Base-by-base conservation (phyloP, 768 basidiomycete genomes). In the Hortiboletus flavorubellus region DNA sequence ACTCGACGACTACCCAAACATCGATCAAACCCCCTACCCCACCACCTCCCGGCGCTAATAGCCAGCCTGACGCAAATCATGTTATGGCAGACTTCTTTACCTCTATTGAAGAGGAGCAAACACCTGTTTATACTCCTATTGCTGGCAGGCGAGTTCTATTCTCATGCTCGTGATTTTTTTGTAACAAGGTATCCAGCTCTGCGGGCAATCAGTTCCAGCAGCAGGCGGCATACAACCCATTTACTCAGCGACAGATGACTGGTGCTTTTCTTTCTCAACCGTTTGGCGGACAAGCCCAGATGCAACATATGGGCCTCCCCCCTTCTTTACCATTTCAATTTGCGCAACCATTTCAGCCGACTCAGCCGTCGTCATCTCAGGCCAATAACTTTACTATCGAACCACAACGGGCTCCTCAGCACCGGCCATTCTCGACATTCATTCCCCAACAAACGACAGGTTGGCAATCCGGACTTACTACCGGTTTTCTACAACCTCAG, bases 81-180 rank as follows among this genome's bases (percentile, higher is more conserved):
- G 79, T 78, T 33, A 75, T 86, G 51, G 72, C 83, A 18, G 96
- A 98, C 71, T 94, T 99, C 76, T 97, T 99, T 72, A 73, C 78
- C 29, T 82, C 90, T 6, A 96, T 99, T 60, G 94, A 97, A 68
- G 80, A 82, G 51, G 85, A 88, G 53, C 87, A 91, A 65, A 78
- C 84, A 9, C 77, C 81, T n/a, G 83, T 83, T 76, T 86, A 86
- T 67, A 84, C 84, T 57, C 81, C 86, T 8, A 78, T 82, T 57
- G 78, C 80, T 7, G 78, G 78, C 64, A 84, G 81, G 86, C 42
- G 40, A 59, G 57, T 51, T 29, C 8, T 33, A 2, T 44, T 39
- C 14, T 37, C 10, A 42, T 35, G 23, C 9, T 14, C 10, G 29
- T 34, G 26, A 29, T 48, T n/a, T 34, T 46, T 53, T 53, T 8